These are phyloP conservation scores for Lathyrus tuberosus DNA, from an alignment of 306 rosid genomes.

Conservation along the genomic window DNA sequence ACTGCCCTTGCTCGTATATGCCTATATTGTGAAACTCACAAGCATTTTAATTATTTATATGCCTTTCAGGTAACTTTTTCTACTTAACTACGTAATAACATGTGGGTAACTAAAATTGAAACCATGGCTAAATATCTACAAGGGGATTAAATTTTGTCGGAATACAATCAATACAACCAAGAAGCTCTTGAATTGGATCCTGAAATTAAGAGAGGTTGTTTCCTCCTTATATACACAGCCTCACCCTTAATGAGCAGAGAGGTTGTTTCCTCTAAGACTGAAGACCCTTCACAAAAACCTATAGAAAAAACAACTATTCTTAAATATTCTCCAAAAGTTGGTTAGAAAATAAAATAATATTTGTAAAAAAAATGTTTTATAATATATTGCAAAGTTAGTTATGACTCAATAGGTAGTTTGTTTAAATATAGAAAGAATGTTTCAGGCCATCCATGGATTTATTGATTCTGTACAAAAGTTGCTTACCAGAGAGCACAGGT, in stretches of 20 bases:
- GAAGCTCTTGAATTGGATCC: background rate
- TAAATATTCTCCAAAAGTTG: background rate
- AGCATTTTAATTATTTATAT: slow-evolving; percentile 85
- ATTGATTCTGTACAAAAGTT: no score
- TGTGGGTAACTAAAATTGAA: slow-evolving; percentile 9
- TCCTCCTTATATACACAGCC: slow-evolving; percentile 1
- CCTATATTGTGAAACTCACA: slow-evolving; percentile 82
- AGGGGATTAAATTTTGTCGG: slow-evolving; percentile 1
- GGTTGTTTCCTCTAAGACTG: background rate
- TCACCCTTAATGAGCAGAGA: background rate
- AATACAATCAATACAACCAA: background rate
- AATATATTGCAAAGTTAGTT: no score
- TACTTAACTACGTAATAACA: background rate
- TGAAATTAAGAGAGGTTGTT: background rate
- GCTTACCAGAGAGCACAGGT: no score
- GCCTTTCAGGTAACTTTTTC: slow-evolving; percentile 74
- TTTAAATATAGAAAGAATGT: no score
- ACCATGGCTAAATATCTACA: slow-evolving; percentile 20
- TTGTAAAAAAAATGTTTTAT: no score
- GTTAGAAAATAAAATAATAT: background rate
- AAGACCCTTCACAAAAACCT: background rate
- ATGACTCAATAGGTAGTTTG: no score
- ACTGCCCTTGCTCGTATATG: slow-evolving; percentile 86
- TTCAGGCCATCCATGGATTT: no score
- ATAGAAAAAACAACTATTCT: background rate